These are phyloP conservation scores for Saccharomycopsis vini DNA, from an alignment of 805 yeast genomes.

Conservation along the genomic window DNA sequence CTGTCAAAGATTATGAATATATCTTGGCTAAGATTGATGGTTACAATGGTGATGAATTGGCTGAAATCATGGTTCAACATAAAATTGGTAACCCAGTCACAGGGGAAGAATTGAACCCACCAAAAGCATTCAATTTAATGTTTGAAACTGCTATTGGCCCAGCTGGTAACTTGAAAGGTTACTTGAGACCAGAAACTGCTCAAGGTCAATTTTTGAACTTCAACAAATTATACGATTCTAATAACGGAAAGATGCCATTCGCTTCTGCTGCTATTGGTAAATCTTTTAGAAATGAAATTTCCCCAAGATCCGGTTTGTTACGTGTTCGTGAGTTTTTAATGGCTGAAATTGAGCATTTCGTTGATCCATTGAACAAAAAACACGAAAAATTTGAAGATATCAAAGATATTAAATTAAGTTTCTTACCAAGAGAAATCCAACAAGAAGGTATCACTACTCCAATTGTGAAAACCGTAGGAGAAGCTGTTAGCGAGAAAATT, in stretches of 20 bases:
- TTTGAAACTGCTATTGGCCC: conserved; percentile 99
- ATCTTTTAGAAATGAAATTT: conserved; percentile 96
- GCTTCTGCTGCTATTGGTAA: conserved; percentile 99
- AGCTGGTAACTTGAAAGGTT: conserved; percentile 92
- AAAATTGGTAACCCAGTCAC: conserved; percentile 88
- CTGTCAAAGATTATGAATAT: conserved; percentile 71
- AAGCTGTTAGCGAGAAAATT: conserved; percentile 81
- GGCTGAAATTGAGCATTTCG: conserved; percentile 99
- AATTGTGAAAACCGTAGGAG: conserved; percentile 63
- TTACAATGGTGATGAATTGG: conserved; percentile 84
- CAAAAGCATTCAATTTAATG: conserved; percentile 95
- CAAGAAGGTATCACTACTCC: conserved; percentile 72
- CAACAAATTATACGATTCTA: conserved; percentile 84
- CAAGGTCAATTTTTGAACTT: conserved; percentile 98
- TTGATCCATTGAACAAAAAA: conserved; percentile 81
- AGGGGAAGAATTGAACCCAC: conserved; percentile 76
- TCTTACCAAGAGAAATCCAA: conserved; percentile 84
- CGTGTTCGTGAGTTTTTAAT: conserved; percentile 97
- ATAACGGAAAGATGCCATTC: conserved; percentile 95
- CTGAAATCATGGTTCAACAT: conserved; percentile 75
- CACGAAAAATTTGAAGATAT: conserved; percentile 78
- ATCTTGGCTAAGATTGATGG: conserved; percentile 94
- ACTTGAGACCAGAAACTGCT: conserved; percentile 97
- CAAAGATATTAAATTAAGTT: conserved; percentile 59
- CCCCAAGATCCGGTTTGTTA: conserved; percentile 94